Evolutionary conservation across 2,329 filamentous ascomycete species (phyloP).

Genomic region (Colletotrichum neosansevieriae): DNA sequence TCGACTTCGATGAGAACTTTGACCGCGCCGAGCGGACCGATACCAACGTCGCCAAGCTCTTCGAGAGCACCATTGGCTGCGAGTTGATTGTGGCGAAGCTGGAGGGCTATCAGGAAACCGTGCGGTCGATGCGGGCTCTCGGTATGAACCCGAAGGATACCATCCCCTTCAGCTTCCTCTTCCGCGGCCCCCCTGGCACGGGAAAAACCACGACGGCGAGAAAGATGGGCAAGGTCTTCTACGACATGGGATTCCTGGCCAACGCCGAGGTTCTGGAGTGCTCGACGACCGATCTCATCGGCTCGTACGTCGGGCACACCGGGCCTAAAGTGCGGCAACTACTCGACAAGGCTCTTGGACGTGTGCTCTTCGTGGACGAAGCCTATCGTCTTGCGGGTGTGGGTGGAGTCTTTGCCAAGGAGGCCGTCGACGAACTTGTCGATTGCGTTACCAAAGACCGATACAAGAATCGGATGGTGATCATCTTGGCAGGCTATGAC

Average conservation of each 20-base stretch:
- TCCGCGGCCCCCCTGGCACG: slow-evolving; percentile 74
- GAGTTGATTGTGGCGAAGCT: slow-evolving; percentile 66
- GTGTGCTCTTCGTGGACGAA: slow-evolving; percentile 79
- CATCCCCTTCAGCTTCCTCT: slow-evolving; percentile 77
- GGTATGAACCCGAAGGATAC: slow-evolving; percentile 67
- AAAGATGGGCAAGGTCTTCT: slow-evolving; percentile 80
- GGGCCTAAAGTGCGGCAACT: slow-evolving; percentile 73
- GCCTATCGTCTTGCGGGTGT: slow-evolving; percentile 72
- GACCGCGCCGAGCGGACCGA: slow-evolving; percentile 61
- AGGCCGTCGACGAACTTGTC: slow-evolving; percentile 67
- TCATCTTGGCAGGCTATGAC: slow-evolving; percentile 78
- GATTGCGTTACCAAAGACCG: slow-evolving; percentile 65
- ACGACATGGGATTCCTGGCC: slow-evolving; percentile 75
- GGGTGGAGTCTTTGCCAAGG: slow-evolving; percentile 65
- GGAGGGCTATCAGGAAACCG: slow-evolving; percentile 65
- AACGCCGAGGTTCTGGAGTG: slow-evolving; percentile 71
- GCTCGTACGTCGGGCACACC: slow-evolving; percentile 76
- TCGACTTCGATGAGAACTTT: slow-evolving; percentile 71
- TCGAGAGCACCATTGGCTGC: slow-evolving; percentile 69
- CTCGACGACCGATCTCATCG: slow-evolving; percentile 77
- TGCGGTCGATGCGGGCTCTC: slow-evolving; percentile 61
- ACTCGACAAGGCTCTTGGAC: slow-evolving; percentile 72
- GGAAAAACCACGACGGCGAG: slow-evolving; percentile 79
- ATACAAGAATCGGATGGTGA: slow-evolving; percentile 70
- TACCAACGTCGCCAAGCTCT: slow-evolving; percentile 65